phyloP scores from a whole-genome alignment of 352 stramenopile genomes.

The Globisporangium acanthophoron region DNA sequence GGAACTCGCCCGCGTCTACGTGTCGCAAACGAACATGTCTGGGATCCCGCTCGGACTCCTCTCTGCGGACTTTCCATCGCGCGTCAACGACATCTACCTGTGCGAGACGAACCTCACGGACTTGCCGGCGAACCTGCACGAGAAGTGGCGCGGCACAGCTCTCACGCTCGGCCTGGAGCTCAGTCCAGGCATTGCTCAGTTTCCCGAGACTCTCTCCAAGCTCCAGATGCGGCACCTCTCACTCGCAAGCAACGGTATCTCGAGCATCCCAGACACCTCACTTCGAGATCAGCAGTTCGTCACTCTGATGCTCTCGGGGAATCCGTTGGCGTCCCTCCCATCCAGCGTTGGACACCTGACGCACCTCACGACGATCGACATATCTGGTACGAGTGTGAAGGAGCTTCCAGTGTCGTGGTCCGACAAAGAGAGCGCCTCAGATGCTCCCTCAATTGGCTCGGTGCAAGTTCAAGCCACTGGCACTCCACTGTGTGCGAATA shows the following conservation, averaged over 20 bases:
- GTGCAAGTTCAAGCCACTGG: not conserved
- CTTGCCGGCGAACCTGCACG: slow-evolving; percentile 1
- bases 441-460: not conserved
- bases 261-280: not conserved
- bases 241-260: slow-evolving; percentile 7
- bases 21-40: slow-evolving; percentile 6
- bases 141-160: slow-evolving; percentile 2
- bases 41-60: slow-evolving; percentile 8
- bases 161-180: slow-evolving; percentile 4
- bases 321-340: slow-evolving; percentile 7
- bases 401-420: slow-evolving; percentile 3
- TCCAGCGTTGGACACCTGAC: not conserved
- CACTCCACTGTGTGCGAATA: slow-evolving; percentile 3
- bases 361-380: slow-evolving; percentile 2
- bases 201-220: slow-evolving; percentile 2
- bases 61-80: not conserved
- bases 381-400: not conserved
- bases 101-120: slow-evolving; percentile 10
- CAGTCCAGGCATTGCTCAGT: slow-evolving; percentile 2
- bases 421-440: not conserved
- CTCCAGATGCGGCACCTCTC: slow-evolving; percentile 5
- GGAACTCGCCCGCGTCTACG: slow-evolving; percentile 7
- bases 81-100: slow-evolving; percentile 5
- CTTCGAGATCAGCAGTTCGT: not conserved
- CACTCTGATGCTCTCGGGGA: slow-evolving; percentile 2